A percentile compares a stretch with the other conserved stretches of the same genome.
These are phyloP conservation scores for Skeletonema tropicum DNA, from an alignment of 108 stramenopile species.

Conservation along the genomic window DNA sequence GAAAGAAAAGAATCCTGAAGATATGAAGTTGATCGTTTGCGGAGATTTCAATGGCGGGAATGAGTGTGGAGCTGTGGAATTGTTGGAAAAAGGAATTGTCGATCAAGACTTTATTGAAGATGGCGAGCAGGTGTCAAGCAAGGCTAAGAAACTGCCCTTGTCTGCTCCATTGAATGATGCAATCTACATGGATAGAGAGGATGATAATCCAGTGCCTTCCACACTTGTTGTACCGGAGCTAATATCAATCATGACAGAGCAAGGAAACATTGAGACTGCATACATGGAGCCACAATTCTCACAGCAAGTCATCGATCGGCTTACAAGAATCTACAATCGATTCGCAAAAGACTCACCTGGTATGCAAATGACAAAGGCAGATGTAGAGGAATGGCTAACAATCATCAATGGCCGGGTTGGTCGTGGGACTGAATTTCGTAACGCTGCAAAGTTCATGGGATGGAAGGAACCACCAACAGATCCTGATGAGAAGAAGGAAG, in stretches of 20 bases:
- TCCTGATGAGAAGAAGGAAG: conserved; percentile 38
- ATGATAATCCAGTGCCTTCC: conserved; percentile 51
- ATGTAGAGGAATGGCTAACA: conserved; percentile 86
- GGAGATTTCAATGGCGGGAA: conserved; percentile 90
- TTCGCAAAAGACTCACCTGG: conserved; percentile 39
- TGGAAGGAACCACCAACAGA: conserved; percentile 56
- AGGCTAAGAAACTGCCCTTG: conserved; percentile 67
- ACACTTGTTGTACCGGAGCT: conserved; percentile 85
- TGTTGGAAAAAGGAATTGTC: conserved; percentile 72
- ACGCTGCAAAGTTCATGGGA: conserved; percentile 74
- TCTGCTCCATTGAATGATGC: conserved; percentile 61
- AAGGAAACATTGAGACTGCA: conserved; percentile 38
- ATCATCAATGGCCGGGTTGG: conserved; percentile 74
- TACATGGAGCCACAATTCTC: conserved; percentile 66
- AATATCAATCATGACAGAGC: conserved; percentile 70
- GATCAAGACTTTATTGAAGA: conserved; percentile 81
- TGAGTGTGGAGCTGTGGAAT: conserved; percentile 81
- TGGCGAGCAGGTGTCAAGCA: conserved; percentile 67
- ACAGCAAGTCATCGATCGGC: conserved; percentile 55
- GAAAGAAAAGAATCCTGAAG: conserved; percentile 43
- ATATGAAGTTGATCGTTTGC: conserved; percentile 72
- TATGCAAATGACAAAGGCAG: conserved; percentile 61
- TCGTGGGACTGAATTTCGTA: conserved; percentile 81
- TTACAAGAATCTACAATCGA: conserved; percentile 59
- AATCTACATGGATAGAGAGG: conserved; percentile 24